Base-by-base conservation (phyloP, 2,329 filamentous ascomycete species). In the Arthrobotrys entomopaga region DNA sequence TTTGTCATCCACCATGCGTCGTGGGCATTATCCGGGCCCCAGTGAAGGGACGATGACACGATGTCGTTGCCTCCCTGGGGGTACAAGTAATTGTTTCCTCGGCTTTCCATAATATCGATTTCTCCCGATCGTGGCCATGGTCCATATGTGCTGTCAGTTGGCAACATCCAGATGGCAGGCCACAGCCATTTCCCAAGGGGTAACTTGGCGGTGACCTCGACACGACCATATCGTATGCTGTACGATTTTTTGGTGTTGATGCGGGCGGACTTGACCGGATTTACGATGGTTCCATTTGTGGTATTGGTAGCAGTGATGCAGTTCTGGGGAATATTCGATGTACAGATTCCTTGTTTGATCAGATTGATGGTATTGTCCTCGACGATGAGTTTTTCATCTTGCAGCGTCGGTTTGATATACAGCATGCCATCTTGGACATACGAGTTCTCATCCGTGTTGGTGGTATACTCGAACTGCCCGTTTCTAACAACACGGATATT, bases 111-210 rank as follows among this genome's bases (percentile, higher is more conserved):
- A 64, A 96, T 91, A 80, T 96, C 92, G 59, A 96, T 95, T 82
- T 95, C 91, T 52, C 92, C 92, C 7, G 90, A 93, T 6, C 84
- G 82, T 0, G 92, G 92, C 92, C 92, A 96, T 0, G 85, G 79
- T 0, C 92, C 92, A 80, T 95, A 96, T 10, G 24, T 26, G 0
- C 84, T 88, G 63, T 88, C 85, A 49, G 87, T 87, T 0, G 92
- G 92, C 84, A 95, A 84, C 90, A 96, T 91, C 90, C 91, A 93
- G 79, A 96, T 94, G n/a, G 91, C 91, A 1, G 92, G 92, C 92
- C 92, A 95, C 10, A 96, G 85, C 92, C 92, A 95, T 82, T 95
- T 91, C 63, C 92, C 92, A 54, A 84, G 81, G 3, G 92, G 91
- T 26, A 95, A 83, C 81, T 89, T 89, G 24, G 92, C 92, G 0